Conservation (phyloP, 768 basidiomycete genomes). For the Naganishia friedmannii region DNA sequence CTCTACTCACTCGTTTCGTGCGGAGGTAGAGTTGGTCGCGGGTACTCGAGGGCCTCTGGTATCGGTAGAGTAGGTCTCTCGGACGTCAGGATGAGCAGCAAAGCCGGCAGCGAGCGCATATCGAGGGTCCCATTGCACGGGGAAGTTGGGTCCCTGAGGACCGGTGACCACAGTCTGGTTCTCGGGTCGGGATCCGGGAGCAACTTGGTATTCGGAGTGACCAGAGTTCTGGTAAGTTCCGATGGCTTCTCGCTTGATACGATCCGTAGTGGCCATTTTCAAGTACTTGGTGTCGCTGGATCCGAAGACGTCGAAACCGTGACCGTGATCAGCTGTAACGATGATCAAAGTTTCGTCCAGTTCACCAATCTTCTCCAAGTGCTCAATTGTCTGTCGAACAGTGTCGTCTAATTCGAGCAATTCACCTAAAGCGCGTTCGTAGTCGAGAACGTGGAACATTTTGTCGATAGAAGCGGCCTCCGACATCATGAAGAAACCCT, state of each 20-base stretch:
- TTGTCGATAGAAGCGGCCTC: constrained; percentile 52
- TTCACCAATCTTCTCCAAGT: constrained; percentile 50
- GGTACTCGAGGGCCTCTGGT: constrained; percentile 44
- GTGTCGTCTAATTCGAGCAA: constrained; percentile 54
- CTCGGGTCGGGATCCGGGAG: constrained; percentile 36
- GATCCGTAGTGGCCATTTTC: constrained; percentile 39
- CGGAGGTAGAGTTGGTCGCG: constrained; percentile 36
- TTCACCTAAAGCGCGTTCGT: constrained; percentile 52
- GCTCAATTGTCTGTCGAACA: constrained; percentile 46
- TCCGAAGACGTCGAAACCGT: constrained; percentile 51
- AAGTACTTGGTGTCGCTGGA: constrained; percentile 51
- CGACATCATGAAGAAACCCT: constrained; percentile 52
- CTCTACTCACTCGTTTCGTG: constrained; percentile 21
- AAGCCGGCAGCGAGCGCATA: constrained; percentile 43
- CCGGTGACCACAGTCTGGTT: constrained; percentile 46
- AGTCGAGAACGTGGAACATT: constrained; percentile 52
- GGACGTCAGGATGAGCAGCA: constrained; percentile 32
- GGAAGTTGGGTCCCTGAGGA: constrained; percentile 29
- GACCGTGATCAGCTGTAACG: constrained; percentile 18
- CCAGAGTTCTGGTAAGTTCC: constrained; percentile 42
- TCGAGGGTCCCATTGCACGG: constrained; percentile 53
- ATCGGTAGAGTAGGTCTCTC: constrained; percentile 36
- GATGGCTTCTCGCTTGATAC: constrained; percentile 50
- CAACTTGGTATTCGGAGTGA: constrained; percentile 51
- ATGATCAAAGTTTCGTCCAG: constrained; percentile 52